These are phyloP conservation scores for Rhodotorula sp. DNA, from an alignment of 1,284 basidiomycete species.

Conservation along the genomic window DNA sequence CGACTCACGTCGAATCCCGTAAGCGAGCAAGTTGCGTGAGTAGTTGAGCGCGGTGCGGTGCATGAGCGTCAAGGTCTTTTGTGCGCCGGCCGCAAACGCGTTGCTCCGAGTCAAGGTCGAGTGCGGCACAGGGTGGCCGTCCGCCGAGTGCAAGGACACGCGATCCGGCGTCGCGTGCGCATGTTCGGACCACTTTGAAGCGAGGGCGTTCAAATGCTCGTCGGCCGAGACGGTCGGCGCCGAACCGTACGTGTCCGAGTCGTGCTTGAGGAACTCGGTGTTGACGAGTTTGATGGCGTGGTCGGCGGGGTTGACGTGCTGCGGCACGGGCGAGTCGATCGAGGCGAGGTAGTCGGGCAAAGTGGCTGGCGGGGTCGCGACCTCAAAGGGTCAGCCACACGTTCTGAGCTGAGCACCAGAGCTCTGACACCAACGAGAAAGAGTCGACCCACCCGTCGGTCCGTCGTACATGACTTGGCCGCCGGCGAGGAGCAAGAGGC, in stretches of 20 bases:
- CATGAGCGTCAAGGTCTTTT: constrained; percentile 31
- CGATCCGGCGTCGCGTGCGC: constrained; percentile 1
- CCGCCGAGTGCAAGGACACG: not conserved
- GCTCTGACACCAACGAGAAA: too few relatives aligned
- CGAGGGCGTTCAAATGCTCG: constrained; percentile 4
- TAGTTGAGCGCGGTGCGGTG: constrained; percentile 43
- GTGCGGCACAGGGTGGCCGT: not conserved
- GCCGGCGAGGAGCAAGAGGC: constrained; percentile 45
- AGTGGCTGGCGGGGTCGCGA: not conserved
- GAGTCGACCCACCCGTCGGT: not conserved
- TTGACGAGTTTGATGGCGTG: constrained; percentile 46
- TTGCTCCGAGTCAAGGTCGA: not conserved
- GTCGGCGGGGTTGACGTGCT: constrained; percentile 47
- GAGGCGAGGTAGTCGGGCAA: constrained; percentile 41
- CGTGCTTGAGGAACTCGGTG: constrained; percentile 43
- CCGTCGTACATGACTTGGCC: constrained; percentile 40
- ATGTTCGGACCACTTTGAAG: constrained; percentile 1
- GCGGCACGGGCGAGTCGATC: constrained; percentile 39
- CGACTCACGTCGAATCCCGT: constrained; percentile 55
- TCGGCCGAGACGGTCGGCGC: not conserved
- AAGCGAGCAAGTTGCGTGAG: constrained; percentile 58
- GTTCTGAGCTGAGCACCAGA: too few relatives aligned
- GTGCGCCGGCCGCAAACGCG: not conserved
- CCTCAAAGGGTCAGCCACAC: not conserved
- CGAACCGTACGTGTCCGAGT: not conserved